Evolutionary conservation across 208 protist genomes (phyloP).

Genomic region (Crithidia fasciculata): DNA sequence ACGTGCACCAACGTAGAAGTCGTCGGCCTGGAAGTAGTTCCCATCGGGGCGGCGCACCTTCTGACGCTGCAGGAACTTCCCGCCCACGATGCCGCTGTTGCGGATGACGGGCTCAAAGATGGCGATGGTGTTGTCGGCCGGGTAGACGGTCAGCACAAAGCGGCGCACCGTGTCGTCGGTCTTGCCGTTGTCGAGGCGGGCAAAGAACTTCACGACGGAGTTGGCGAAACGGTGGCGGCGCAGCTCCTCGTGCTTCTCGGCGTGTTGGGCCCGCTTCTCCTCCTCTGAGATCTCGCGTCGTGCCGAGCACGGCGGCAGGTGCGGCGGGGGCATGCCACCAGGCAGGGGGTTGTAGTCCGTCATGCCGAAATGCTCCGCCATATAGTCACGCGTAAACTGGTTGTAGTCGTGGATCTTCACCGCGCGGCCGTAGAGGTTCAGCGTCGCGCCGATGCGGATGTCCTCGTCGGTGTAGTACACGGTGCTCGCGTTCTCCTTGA

Average conservation of each 20-base stretch:
- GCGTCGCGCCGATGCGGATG: constrained; percentile 90
- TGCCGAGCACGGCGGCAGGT: constrained; percentile 63
- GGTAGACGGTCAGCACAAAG: constrained; percentile 93
- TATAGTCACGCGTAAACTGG: constrained; percentile 91
- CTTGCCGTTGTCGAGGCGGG: constrained; percentile 80
- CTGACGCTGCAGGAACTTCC: constrained; percentile 93
- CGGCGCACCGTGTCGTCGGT: constrained; percentile 87
- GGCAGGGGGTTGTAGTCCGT: constrained; percentile 64
- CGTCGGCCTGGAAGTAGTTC: constrained; percentile 63
- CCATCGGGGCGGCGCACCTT: constrained; percentile 70
- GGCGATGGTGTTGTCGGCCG: constrained; percentile 93
- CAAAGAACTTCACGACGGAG: constrained; percentile 91
- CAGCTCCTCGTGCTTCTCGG: constrained; percentile 76
- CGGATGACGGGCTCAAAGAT: constrained; percentile 92
- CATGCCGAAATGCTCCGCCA: constrained; percentile 72
- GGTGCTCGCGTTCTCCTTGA: constrained; percentile 88
- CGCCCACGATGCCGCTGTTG: constrained; percentile 95
- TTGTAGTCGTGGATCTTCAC: constrained; percentile 95
- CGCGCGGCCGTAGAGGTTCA: constrained; percentile 89
- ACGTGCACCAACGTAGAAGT: constrained; percentile 90
- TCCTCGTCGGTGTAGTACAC: constrained; percentile 95
- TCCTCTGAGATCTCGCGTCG: constrained; percentile 91
- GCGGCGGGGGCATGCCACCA: constrained; percentile 64
- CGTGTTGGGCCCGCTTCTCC: constrained; percentile 81
- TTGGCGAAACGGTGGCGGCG: constrained; percentile 83